These are phyloP conservation scores for Solanum chiquidenum DNA, from an alignment of 257 asterid genomes.

Conservation along the genomic window DNA sequence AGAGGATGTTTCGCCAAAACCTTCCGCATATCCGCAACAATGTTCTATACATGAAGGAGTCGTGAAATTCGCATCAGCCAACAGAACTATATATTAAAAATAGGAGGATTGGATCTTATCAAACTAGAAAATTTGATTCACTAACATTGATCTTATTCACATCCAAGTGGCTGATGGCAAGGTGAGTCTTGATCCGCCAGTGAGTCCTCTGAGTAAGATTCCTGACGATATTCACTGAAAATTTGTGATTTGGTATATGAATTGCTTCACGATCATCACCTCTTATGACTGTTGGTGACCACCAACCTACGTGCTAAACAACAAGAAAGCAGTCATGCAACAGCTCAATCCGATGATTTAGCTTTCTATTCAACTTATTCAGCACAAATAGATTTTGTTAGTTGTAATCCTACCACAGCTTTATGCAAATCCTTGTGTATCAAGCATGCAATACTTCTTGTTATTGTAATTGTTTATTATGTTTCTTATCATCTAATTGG, in stretches of 20 bases:
- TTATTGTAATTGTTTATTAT: background rate
- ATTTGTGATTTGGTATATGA: slow-evolving; percentile 93
- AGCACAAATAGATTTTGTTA: background rate
- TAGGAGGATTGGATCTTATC: background rate
- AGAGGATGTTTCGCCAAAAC: slow-evolving; percentile 85
- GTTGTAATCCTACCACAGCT: background rate
- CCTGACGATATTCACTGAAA: slow-evolving; percentile 82
- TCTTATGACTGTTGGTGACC: slow-evolving; percentile 91
- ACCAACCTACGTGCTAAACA: slow-evolving; percentile 89
- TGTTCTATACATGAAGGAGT: slow-evolving; percentile 34
- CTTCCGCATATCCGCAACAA: slow-evolving; percentile 96
- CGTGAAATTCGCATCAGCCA: background rate
- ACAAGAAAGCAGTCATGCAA: background rate
- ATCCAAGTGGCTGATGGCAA: slow-evolving; percentile 86
- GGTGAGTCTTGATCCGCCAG: slow-evolving; percentile 89
- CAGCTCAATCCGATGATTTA: background rate
- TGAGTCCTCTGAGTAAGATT: slow-evolving; percentile 83
- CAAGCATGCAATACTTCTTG: background rate
- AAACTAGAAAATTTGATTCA: background rate
- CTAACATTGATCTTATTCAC: slow-evolving; percentile 82
- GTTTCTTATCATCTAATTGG: background rate
- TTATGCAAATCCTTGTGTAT: background rate
- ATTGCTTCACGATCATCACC: slow-evolving; percentile 98
- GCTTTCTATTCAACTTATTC: background rate
- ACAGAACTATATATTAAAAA: background rate